Base-by-base conservation (phyloP, 495 filamentous ascomycete species). In the Talaromyces thailandensis region DNA sequence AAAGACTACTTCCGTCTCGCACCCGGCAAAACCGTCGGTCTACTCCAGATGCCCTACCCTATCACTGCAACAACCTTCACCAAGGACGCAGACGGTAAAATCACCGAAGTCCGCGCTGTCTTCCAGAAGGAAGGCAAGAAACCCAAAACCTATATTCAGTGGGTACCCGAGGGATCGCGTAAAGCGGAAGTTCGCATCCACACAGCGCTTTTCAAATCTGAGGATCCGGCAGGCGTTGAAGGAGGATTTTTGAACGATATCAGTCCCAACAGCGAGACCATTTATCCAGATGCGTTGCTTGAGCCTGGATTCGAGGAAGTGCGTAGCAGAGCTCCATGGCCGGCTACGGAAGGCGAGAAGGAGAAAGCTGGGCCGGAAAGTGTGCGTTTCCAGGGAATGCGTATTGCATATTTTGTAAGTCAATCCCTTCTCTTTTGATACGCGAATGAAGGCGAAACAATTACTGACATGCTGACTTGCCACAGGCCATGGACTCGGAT, bases 1-100 rank as follows among this genome's bases (percentile, higher is more conserved):
- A 84, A 87, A 53, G 89, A 95, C 63, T 96, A 91, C 78, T 97
- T 96, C 86, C 92, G 95, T 23, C 85, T 98, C 25, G 90, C 95
- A 0, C 93, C 93, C 0, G 90, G 89, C 63, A 94, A 98, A 75
- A 81, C 83, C 6, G 93, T 97, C 51, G 95, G 94, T 51, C 82
- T 98, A 1, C 82, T 95, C 62, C 87, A 95, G 69, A 88, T 83
- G 4, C 90, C 92, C 1, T 88, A 84, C 76, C 89, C 92, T 2
- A 90, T 98, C 74, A 89, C 83, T 21, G 92, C 90, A 6, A 89
- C 84, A 2, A 83, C 82, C 6, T 93, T 90, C 73, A 82, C 81
- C 21, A 94, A 88, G 65, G 77, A 83, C 25, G 62, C 73, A 1
- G 86, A 82, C 5, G 92, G 90, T 58, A 78, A 80, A 37, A 82